A percentile compares a stretch with the other conserved stretches of the same genome.
phyloP scores from a whole-genome alignment of 257 asterid genomes.

The Orobanche coerulescens region DNA sequence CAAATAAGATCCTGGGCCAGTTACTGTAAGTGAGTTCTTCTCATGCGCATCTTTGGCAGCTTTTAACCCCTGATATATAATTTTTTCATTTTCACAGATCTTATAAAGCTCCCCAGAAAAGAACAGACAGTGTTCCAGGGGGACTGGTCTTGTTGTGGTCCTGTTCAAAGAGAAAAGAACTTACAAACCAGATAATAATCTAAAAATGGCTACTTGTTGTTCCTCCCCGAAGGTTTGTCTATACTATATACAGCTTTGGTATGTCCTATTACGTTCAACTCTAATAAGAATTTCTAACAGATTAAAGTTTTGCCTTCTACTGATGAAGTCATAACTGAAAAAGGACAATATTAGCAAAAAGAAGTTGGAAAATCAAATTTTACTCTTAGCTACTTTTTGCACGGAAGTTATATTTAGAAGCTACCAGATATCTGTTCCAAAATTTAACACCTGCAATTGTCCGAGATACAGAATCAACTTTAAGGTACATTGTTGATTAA shows the following conservation, averaged over 20 bases:
- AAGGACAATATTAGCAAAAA: not conserved
- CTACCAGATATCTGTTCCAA: not conserved
- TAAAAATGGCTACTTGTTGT: constrained; percentile 10
- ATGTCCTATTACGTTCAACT: constrained; percentile 1
- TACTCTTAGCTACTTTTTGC: not conserved
- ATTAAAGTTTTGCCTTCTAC: not conserved
- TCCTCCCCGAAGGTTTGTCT: constrained; percentile 1
- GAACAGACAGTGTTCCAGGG: constrained; percentile 91
- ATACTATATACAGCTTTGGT: not conserved
- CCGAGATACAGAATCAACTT: not conserved
- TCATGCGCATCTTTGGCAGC: constrained; percentile 72
- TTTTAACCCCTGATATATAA: constrained; percentile 74
- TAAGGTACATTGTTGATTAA: not conserved
- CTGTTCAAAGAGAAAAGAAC: constrained; percentile 34
- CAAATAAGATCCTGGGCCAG: constrained; percentile 40
- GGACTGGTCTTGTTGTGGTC: constrained; percentile 96
- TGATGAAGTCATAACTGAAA: not conserved
- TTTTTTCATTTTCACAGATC: constrained; percentile 79
- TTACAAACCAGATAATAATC: not conserved
- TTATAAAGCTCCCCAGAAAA: constrained; percentile 88
- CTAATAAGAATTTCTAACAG: not conserved
- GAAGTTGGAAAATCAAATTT: not conserved
- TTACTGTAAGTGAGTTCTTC: constrained; percentile 38
- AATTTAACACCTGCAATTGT: not conserved
- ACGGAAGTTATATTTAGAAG: not conserved